phyloP scores from a whole-genome alignment of 2,329 filamentous ascomycete genomes.

The Penicillium aurantiogriseum region DNA sequence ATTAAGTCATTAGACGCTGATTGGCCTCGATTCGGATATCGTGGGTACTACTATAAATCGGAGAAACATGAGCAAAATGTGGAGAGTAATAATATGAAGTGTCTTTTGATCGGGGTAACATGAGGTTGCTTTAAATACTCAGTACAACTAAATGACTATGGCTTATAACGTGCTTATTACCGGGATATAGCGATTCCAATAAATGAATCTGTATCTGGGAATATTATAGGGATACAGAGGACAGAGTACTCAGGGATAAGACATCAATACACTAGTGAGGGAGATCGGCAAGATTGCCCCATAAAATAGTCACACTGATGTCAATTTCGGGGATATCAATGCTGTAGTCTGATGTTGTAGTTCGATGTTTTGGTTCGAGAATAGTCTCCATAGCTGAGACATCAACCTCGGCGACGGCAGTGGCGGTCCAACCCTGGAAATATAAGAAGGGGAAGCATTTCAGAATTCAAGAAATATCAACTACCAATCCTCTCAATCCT shows the following conservation, averaged over 20 bases:
- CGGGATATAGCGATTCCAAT: too few relatives aligned
- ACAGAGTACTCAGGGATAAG: neutral
- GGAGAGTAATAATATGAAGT: neutral
- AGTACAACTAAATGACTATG: too few relatives aligned
- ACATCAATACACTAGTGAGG: neutral
- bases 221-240: neutral
- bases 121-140: too few relatives aligned
- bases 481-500: neutral
- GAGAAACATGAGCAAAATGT: slow-evolving; percentile 6
- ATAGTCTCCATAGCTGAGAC: slow-evolving; percentile 3
- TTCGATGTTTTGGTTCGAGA: neutral
- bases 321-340: neutral
- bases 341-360: neutral
- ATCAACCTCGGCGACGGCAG: slow-evolving; percentile 4
- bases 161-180: too few relatives aligned
- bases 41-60: neutral
- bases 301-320: neutral
- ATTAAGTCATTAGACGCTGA: neutral
- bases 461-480: neutral
- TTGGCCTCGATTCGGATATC: slow-evolving; percentile 9
- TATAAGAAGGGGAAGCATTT: slow-evolving; percentile 1
- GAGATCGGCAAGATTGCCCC: neutral
- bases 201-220: neutral
- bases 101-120: neutral
- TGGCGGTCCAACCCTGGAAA: neutral